Conservation (phyloP, 306 rosid genomes). For the Styphnolobium japonicum region DNA sequence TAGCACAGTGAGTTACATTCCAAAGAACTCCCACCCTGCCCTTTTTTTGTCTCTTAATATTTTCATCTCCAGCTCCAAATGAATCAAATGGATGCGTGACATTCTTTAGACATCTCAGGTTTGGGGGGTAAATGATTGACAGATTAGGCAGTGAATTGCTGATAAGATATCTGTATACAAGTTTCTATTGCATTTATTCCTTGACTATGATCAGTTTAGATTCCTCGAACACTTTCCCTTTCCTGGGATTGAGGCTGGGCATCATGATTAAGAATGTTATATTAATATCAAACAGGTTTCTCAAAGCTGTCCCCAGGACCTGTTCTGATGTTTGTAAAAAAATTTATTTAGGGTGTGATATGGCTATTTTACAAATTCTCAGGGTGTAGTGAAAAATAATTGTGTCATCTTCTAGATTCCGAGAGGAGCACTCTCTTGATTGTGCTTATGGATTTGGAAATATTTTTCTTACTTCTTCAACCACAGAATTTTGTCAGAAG, state of each 20-base stretch:
- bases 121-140: background rate
- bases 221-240: background rate
- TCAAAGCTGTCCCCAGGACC: background rate
- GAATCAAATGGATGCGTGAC: background rate
- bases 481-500: background rate
- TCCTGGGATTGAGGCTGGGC: background rate
- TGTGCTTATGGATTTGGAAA: background rate
- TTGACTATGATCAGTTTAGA: background rate
- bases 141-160: background rate
- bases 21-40: background rate
- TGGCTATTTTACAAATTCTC: background rate
- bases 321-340: background rate
- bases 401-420: background rate
- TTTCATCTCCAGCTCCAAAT: background rate
- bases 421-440: background rate
- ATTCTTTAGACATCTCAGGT: background rate
- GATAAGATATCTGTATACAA: background rate
- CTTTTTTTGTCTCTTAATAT: background rate
- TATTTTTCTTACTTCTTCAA: background rate
- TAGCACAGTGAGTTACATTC: background rate
- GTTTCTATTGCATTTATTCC: background rate
- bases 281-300: background rate
- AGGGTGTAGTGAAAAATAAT: background rate
- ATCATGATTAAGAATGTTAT: background rate
- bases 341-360: background rate